These are phyloP conservation scores for Wallemia hederae DNA, from an alignment of 1,284 basidiomycete species.

Conservation along the genomic window DNA sequence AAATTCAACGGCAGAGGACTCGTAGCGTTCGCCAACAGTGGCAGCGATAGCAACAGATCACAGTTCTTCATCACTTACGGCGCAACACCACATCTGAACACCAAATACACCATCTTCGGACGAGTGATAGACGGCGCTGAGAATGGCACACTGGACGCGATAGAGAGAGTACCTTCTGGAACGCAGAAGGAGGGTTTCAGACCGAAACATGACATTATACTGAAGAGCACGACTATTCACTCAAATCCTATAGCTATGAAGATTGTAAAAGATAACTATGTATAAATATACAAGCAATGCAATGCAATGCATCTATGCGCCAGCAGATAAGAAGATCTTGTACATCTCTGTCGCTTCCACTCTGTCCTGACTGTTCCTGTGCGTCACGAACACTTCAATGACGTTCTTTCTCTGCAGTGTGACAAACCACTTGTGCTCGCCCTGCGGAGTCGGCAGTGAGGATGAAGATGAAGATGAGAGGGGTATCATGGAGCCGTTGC, in stretches of 20 bases:
- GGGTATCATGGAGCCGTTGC: not conserved
- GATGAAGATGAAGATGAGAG: not conserved
- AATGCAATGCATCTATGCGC: not conserved
- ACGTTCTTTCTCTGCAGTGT: not conserved
- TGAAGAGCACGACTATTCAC: not conserved
- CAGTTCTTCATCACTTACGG: slow-evolving; percentile 83
- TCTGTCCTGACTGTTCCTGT: not conserved
- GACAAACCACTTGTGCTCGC: not conserved
- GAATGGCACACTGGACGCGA: not conserved
- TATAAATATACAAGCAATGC: not conserved
- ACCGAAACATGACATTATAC: not conserved
- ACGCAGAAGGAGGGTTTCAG: not conserved
- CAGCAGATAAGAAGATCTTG: not conserved
- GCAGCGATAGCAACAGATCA: slow-evolving; percentile 60
- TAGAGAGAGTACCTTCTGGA: not conserved
- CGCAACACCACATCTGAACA: slow-evolving; percentile 70
- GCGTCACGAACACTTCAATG: not conserved
- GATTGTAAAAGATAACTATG: not conserved
- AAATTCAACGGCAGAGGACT: slow-evolving; percentile 82
- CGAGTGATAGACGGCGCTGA: not conserved
- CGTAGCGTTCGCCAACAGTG: slow-evolving; percentile 90
- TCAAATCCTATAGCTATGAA: not conserved
- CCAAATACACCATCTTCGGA: slow-evolving; percentile 86
- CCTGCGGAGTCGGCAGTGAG: not conserved
- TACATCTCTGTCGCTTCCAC: not conserved